phyloP scores from a whole-genome alignment of 352 stramenopile species.

The Pythium plurisporium region DNA sequence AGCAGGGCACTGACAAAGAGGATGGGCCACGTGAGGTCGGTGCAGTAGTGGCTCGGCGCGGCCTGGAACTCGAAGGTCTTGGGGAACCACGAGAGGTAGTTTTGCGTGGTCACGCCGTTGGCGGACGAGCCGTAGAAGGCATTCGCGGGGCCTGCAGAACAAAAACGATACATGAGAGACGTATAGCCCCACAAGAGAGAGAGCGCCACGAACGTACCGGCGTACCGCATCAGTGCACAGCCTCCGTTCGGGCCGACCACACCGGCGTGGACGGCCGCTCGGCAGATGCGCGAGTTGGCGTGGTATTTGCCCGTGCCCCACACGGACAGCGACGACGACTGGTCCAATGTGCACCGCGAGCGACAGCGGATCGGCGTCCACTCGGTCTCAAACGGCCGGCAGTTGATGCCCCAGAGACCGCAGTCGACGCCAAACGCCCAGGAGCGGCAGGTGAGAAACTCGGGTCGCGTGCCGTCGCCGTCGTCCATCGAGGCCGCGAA shows the following conservation, averaged over 20 bases:
- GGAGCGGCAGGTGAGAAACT: conserved; percentile 62
- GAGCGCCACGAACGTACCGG: conserved; percentile 38
- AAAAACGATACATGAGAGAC: too few relatives aligned
- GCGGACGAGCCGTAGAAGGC: conserved; percentile 41
- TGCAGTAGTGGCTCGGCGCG: conserved; percentile 47
- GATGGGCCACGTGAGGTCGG: conserved; percentile 74
- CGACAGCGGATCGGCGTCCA: conserved; percentile 56
- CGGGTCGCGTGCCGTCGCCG: conserved; percentile 25
- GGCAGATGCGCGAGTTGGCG: conserved; percentile 75
- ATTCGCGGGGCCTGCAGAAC: conserved; percentile 39
- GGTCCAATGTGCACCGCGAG: conserved; percentile 60
- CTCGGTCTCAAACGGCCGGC: conserved; percentile 33
- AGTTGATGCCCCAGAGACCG: conserved; percentile 47
- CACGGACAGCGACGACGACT: conserved; percentile 55
- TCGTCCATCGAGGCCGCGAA: conserved; percentile 62
- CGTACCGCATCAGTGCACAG: conserved; percentile 58
- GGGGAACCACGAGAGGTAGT: conserved; percentile 73
- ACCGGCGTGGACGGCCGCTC: conserved; percentile 72
- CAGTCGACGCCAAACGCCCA: conserved; percentile 64
- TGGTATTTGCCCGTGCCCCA: conserved; percentile 67
- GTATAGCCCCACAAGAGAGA: too few relatives aligned
- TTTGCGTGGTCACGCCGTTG: conserved; percentile 44
- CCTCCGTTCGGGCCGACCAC: conserved; percentile 64
- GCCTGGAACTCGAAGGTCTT: conserved; percentile 77
- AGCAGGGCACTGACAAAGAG: conserved; percentile 34